A percentile compares a stretch with the other conserved stretches of the same genome.
Conservation (phyloP, 768 basidiomycete genomes). For the Lyophyllum decastes region DNA sequence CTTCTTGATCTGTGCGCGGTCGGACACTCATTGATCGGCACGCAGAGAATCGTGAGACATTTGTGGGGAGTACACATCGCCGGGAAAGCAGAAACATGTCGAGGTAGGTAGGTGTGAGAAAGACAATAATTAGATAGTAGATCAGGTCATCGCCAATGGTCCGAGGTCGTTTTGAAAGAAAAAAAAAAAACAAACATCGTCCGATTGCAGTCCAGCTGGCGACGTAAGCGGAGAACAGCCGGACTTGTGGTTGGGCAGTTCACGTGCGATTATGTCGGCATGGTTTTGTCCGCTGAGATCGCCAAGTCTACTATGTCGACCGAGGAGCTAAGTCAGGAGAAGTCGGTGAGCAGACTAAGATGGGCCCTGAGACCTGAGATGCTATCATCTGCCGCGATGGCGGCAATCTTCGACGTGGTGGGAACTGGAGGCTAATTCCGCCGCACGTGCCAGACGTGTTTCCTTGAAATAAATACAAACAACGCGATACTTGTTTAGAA, state of each 20-base stretch:
- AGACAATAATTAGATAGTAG: neutral
- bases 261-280: conserved; percentile 12
- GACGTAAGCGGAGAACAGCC: conserved; percentile 17
- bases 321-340: neutral
- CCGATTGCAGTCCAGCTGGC: conserved; percentile 13
- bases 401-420: neutral
- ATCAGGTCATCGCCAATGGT: conserved; percentile 10
- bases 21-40: conserved; percentile 40
- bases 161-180: conserved; percentile 2
- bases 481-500: neutral
- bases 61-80: neutral
- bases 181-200: conserved; percentile 11
- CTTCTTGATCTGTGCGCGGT: conserved; percentile 25
- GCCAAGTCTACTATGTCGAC: neutral
- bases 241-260: conserved; percentile 3
- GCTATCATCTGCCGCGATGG: neutral
- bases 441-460: neutral
- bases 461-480: neutral
- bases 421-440: neutral
- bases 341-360: neutral
- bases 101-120: neutral
- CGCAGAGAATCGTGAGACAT: conserved; percentile 2
- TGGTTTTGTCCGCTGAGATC: neutral
- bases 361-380: neutral
- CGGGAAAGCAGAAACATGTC: conserved; percentile 10